Evolutionary conservation across 371 early-diverging fungal species (phyloP).

Genomic region (Blakeslea trispora): DNA sequence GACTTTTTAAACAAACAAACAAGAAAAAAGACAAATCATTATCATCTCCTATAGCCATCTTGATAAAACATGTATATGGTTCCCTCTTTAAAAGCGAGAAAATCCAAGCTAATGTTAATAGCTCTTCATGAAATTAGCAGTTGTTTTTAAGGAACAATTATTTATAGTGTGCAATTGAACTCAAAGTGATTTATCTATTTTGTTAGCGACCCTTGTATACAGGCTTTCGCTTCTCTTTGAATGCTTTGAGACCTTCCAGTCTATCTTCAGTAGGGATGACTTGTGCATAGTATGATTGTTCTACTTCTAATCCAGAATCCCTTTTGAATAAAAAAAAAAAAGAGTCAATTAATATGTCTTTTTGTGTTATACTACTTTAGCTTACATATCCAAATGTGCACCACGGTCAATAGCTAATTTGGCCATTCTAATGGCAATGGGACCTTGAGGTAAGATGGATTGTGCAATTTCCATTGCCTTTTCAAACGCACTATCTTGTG

Average conservation of each 20-base stretch:
- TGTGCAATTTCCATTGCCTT: constrained; percentile 82
- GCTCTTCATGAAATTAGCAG: too few species aligned
- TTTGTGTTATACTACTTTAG: neutral
- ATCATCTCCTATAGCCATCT: too few species aligned
- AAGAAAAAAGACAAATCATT: too few species aligned
- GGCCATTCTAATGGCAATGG: constrained; percentile 88
- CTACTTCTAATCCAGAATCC: constrained; percentile 86
- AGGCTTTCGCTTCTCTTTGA: constrained; percentile 49
- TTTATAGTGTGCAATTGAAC: too few species aligned
- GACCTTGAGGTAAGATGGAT: constrained; percentile 84
- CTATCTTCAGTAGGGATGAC: constrained; percentile 95
- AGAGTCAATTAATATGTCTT: neutral
- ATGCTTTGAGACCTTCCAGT: constrained; percentile 78
- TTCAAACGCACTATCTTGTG: constrained; percentile 63
- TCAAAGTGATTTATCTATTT: neutral
- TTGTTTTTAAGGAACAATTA: too few species aligned
- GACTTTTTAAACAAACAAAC: too few species aligned
- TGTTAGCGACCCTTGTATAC: constrained; percentile 82
- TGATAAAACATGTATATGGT: too few species aligned
- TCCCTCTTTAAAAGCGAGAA: too few species aligned
- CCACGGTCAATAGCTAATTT: constrained; percentile 88
- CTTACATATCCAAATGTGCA: constrained; percentile 79
- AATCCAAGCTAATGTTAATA: too few species aligned
- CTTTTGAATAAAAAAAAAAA: constrained; percentile 30
- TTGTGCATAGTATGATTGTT: constrained; percentile 94